These are phyloP conservation scores for Bipolaris victoriae DNA, from an alignment of 2,329 filamentous ascomycete species.

Conservation along the genomic window DNA sequence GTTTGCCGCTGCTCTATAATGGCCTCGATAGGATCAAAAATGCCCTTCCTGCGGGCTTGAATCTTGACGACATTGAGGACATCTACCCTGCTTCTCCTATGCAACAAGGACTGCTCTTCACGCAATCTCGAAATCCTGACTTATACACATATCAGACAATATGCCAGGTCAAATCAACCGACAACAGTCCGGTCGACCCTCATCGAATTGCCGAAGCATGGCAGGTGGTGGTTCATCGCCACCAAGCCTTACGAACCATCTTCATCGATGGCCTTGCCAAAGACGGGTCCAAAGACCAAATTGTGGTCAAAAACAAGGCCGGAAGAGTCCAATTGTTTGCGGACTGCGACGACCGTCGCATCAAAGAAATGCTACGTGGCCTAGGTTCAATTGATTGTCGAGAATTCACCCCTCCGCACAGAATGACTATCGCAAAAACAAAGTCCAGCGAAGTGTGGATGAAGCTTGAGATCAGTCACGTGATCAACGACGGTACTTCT, in stretches of 20 bases:
- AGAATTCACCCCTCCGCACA: constrained; percentile 51
- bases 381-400: constrained; percentile 37
- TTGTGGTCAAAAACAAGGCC: constrained; percentile 38
- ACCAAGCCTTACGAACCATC: constrained; percentile 40
- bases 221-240: constrained; percentile 45
- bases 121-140: constrained; percentile 39
- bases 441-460: constrained; percentile 49
- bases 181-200: constrained; percentile 27
- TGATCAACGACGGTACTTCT: constrained; percentile 58
- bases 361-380: constrained; percentile 24
- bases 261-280: constrained; percentile 46
- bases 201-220: constrained; percentile 40
- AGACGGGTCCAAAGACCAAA: constrained; percentile 42
- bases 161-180: constrained; percentile 35
- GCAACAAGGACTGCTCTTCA: constrained; percentile 41
- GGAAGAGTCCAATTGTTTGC: constrained; percentile 34
- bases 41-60: constrained; percentile 26
- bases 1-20: constrained; percentile 41
- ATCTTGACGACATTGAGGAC: constrained; percentile 34
- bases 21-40: constrained; percentile 32
- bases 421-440: constrained; percentile 55
- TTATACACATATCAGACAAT: constrained; percentile 41
- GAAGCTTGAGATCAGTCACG: constrained; percentile 59
- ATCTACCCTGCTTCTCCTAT: constrained; percentile 42
- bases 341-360: constrained; percentile 31